Evolutionary conservation across 2,329 filamentous ascomycete species (phyloP), one percentile per base, ranked within the genome.

Genomic region (Macrophomina pseudophaseolina): DNA sequence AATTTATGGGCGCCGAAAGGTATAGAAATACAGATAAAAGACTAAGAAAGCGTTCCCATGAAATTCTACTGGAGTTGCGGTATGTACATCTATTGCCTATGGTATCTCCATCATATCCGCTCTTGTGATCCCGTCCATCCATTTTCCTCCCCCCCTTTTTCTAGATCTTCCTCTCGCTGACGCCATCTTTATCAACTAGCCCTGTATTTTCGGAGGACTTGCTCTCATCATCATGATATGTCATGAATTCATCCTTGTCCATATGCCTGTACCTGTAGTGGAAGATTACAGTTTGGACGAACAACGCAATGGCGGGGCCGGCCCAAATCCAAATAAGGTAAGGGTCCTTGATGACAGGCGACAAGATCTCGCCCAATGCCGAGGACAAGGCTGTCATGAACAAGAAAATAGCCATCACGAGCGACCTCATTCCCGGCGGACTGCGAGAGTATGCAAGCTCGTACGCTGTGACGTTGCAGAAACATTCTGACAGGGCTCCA

Each of bases 191-290:
- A 11, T 28, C 18, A 32, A 9, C 12, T 8, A 12, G n/a, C 14
- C 12, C 2, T 4, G 28, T 11, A 23, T 30, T 33, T 7, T 5
- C 30, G 4, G 49, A 33, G 3, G 49, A 6, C 9, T 52, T 11
- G 30, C 28, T 52, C 28, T 52, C 49, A 32, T 54, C 48, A 14
- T 66, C 54, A 8, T 60, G 46, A 18, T 58, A 59, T 12, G 70
- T 78, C 74, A 79, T 80, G 72, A 81, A 85, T n/a, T 77, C 76
- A 42, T 84, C 82, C n/a, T 83, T 71, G 60, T 85, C 82, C 33
- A 86, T 72, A 53, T 80, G 72, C 33, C 74, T 78, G 70, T 85
- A 84, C 30, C 78, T 73, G 73, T 78, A 81, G 74, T 78, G 83
- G 71, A 86, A 86, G 64, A 85, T 70, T 32, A 82, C 71, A 0